Conservation (phyloP, 805 yeast species). For the Candida adriatica region DNA sequence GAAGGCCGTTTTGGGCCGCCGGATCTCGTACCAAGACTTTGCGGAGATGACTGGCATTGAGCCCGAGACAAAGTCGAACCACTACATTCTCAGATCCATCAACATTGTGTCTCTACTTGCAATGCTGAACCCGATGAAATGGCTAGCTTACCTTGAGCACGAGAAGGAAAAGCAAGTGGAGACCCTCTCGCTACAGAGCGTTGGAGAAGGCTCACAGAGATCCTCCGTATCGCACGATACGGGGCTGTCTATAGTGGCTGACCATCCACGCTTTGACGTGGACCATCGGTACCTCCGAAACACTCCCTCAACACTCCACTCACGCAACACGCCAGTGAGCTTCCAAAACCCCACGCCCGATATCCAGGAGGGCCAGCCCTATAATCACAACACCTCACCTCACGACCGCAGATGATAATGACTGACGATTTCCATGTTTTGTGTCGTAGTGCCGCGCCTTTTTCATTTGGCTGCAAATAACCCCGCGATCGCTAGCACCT, state of each 20-base stretch:
- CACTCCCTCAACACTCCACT: slow-evolving; percentile 20
- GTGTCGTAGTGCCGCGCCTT: no score
- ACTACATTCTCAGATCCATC: slow-evolving; percentile 16
- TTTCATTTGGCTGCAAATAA: no score
- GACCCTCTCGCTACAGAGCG: slow-evolving; percentile 8
- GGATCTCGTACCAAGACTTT: slow-evolving; percentile 40
- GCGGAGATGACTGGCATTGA: slow-evolving; percentile 8
- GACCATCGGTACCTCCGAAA: slow-evolving; percentile 22
- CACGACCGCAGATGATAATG: no score
- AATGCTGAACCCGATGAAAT: slow-evolving; percentile 6
- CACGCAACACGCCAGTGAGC: slow-evolving; percentile 9
- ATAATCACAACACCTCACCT: no score
- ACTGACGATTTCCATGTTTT: no score
- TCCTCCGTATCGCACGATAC: slow-evolving; percentile 10
- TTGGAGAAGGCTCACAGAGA: slow-evolving; percentile 7
- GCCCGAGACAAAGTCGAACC: slow-evolving; percentile 4
- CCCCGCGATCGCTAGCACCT: no score
- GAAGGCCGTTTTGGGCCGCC: slow-evolving; percentile 56
- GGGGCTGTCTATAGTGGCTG: slow-evolving; percentile 18
- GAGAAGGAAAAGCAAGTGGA: slow-evolving; percentile 4
- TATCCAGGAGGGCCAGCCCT: slow-evolving; percentile 1
- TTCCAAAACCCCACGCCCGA: slow-evolving; percentile 11
- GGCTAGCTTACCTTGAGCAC: slow-evolving; percentile 1
- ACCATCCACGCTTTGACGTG: slow-evolving; percentile 22
- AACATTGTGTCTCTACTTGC: slow-evolving; percentile 14